Conservation (phyloP, 139 green algal species). For the Coelastrella sp. region DNA sequence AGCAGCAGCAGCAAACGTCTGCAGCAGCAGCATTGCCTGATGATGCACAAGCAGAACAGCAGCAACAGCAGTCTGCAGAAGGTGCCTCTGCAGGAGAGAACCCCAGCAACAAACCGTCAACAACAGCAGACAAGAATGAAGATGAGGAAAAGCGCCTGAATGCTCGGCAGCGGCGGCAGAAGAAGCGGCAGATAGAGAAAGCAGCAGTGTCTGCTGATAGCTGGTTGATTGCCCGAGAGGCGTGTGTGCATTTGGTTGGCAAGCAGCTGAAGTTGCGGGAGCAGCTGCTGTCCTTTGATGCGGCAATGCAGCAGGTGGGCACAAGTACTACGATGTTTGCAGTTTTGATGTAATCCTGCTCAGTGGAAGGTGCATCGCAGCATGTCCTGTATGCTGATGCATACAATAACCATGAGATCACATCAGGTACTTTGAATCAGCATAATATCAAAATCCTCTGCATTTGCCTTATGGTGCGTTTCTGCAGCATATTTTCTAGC, state of each 20-base stretch:
- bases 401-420: too few relatives aligned
- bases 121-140: not conserved
- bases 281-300: not conserved
- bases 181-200: constrained; percentile 6
- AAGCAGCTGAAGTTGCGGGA: constrained; percentile 19
- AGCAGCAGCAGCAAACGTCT: not conserved
- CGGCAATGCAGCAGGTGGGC: constrained; percentile 26
- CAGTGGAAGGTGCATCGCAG: too few relatives aligned
- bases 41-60: not conserved
- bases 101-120: not conserved
- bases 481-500: not conserved
- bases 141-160: not conserved
- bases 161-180: not conserved
- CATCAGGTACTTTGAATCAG: too few relatives aligned
- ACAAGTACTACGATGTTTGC: too few relatives aligned
- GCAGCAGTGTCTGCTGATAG: constrained; percentile 20
- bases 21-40: not conserved
- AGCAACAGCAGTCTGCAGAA: not conserved
- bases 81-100: not conserved
- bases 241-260: not conserved
- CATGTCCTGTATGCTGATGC: too few relatives aligned
- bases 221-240: not conserved
- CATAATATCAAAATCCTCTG: too few relatives aligned
- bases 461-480: too few relatives aligned
- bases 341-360: not conserved